phyloP scores from a whole-genome alignment of 257 asterid genomes.

The Buddleja alternifolia region DNA sequence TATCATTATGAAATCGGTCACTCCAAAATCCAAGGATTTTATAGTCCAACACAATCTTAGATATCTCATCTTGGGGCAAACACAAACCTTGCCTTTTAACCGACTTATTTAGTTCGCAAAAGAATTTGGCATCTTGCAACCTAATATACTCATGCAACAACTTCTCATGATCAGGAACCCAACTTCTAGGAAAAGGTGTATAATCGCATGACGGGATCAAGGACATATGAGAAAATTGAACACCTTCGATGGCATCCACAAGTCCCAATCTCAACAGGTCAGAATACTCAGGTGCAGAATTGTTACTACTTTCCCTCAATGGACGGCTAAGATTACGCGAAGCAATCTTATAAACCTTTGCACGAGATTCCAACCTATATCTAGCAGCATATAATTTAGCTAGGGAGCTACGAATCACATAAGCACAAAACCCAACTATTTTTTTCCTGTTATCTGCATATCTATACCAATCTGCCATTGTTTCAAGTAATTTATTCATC shows the following conservation, averaged over 20 bases:
- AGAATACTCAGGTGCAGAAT: constrained; percentile 91
- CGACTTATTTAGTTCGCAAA: constrained; percentile 68
- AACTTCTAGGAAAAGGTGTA: constrained; percentile 85
- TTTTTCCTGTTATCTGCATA: constrained; percentile 93
- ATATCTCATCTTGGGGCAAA: constrained; percentile 78
- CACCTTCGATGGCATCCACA: constrained; percentile 89
- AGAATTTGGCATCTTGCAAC: constrained; percentile 76
- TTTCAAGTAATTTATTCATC: constrained; percentile 89
- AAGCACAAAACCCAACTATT: constrained; percentile 92
- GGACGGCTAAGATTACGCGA: constrained; percentile 82
- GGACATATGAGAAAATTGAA: constrained; percentile 81
- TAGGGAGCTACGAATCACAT: constrained; percentile 90
- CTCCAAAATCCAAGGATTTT: constrained; percentile 70
- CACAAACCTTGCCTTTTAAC: constrained; percentile 59
- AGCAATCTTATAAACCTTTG: constrained; percentile 92
- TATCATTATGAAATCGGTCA: constrained; percentile 39
- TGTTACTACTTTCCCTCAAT: constrained; percentile 71
- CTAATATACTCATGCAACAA: constrained; percentile 67
- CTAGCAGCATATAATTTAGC: constrained; percentile 95
- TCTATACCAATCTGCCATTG: constrained; percentile 97
- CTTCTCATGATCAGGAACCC: constrained; percentile 90
- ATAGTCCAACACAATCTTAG: constrained; percentile 83
- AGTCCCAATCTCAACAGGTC: constrained; percentile 96
- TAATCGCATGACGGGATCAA: constrained; percentile 88
- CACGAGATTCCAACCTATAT: constrained; percentile 90